Base-by-base conservation (phyloP, 805 yeast genomes). In the Candida easanensis region DNA sequence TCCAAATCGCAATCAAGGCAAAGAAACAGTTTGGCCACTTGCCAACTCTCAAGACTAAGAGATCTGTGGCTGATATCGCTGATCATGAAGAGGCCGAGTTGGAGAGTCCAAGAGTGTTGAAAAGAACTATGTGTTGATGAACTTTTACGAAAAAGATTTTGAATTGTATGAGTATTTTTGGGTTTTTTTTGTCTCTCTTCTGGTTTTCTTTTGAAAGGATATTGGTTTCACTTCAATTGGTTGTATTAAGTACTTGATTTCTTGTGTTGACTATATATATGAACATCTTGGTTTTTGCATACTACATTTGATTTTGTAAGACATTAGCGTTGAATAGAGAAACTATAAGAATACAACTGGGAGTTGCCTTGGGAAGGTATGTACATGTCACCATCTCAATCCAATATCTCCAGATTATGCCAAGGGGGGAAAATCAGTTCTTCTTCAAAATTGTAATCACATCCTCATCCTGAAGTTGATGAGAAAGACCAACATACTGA, bases 361-460 rank as follows among this genome's bases (percentile, higher is more conserved):
- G n/a, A n/a, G 8, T 8, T 14, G 13, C n/a, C 25, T 8, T 6
- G 28, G 5, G 18, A 14, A 23, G 44, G 38, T 38, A 40, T 27
- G 42, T 22, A 38, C 41, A 35, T 38, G 40, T 32, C 31, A 36
- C 36, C 41, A 26, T 18, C 20, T 3, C 9, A 14, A 22, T 26
- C 30, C 30, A n/a, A n/a, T 13, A 11, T 10, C 10, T 22, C 25
- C 25, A 22, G 25, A 22, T 22, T n/a, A 26, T 26, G 30, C 30
- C 30, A 26, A 13, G 25, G 7, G 7, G 25, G 25, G 23, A 20
- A 28, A 3, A 15, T 18, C 31, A 46, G 53, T 51, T 67, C 62
- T 87, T 84, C 71, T 90, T 90, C 68, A 90, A 76, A 55, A 90
- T 88, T 16, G 99, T 91, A 39, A 93, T 95, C 25, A 93, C 99